A percentile compares a stretch with the other conserved stretches of the same genome.
phyloP scores from a whole-genome alignment of 192 early-diverging fungal species.

The Cladochytrium replicatum region DNA sequence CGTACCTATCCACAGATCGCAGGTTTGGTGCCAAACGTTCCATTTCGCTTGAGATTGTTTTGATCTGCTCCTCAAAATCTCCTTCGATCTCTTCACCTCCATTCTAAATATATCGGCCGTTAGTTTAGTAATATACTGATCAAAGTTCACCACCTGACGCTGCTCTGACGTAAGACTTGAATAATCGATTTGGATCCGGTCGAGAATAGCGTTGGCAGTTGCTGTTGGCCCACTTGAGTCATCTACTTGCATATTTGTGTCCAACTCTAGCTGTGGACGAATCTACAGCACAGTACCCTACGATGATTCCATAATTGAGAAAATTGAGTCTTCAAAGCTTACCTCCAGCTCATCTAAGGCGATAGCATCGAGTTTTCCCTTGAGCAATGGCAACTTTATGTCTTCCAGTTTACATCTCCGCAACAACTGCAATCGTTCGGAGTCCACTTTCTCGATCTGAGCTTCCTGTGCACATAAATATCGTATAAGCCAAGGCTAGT shows the following conservation, averaged over 20 bases:
- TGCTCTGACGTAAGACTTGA: constrained; percentile 39
- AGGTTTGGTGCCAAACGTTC: constrained; percentile 87
- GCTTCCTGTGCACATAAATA: constrained; percentile 33
- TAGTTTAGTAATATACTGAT: constrained; percentile 7
- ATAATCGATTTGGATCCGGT: constrained; percentile 53
- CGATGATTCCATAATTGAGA: constrained; percentile 6
- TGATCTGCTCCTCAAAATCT: constrained; percentile 56
- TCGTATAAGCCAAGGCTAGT: no score
- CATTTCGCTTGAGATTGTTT: constrained; percentile 51
- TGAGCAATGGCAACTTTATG: constrained; percentile 71
- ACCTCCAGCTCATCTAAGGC: constrained; percentile 58
- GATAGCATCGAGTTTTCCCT: constrained; percentile 66
- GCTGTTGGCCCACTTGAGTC: neutral
- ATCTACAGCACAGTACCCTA: no score
- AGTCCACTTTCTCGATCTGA: constrained; percentile 66
- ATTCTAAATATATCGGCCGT: constrained; percentile 8
- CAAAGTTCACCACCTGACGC: constrained; percentile 19
- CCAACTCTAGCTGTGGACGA: neutral
- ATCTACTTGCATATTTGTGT: constrained; percentile 23
- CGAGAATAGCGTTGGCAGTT: constrained; percentile 7
- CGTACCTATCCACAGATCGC: constrained; percentile 68
- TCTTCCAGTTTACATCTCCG: constrained; percentile 89
- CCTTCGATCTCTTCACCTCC: constrained; percentile 45
- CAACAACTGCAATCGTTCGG: constrained; percentile 70
- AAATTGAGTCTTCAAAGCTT: constrained; percentile 7